Evolutionary conservation across 2,329 filamentous ascomycete species (phyloP), one percentile per base, ranked within the genome.

Genomic region (Sclerotiophoma versabilis): DNA sequence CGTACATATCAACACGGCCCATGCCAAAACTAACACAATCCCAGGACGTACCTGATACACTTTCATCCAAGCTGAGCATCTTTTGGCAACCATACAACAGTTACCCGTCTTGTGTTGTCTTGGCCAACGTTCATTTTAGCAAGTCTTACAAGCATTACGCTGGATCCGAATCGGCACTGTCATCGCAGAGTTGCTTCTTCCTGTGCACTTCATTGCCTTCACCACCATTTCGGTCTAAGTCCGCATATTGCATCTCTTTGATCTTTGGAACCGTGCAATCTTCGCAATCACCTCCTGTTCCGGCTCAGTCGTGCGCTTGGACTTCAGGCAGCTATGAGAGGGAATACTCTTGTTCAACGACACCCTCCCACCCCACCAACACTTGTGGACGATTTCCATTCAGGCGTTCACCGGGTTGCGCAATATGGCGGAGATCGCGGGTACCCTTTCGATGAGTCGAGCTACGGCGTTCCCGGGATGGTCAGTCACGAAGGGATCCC

Each of bases 371-470:
- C 72, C 23, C 74, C 73, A 49, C 73, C 73, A 26, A 67, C 59
- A 56, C 59, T 60, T 45, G 63, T 63, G 39, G 53, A 57, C 23
- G 70, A 75, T 14, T 66, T 71, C 25, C 70, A 72, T 22, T 72
- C 73, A 45, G 72, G 73, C 39, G 66, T 80, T 26, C 73, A 75
- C 34, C 75, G 76, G 47, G 64, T 80, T 57, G 76, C 75, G 38
- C 73, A 76, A 62, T 78, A 78, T 67, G 79, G 77, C 60, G 71
- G 73, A 51, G 71, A 66, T 45, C 66, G 68, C 25, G 69, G 66
- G 33, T 75, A 75, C 62, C 64, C 75, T 20, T 75, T 75, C 48
- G 71, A 75, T 47, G 66, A 68, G 23, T 64, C 60, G 32, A 54
- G 54, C 27, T 75, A 75, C 58, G 64, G 63, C 33, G 71, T 71